Percentiles rank a stretch among this genome's conserved stretches.
These are phyloP conservation scores for Botrytis paeoniae DNA, from an alignment of 2,329 filamentous ascomycete genomes.

Conservation along the genomic window DNA sequence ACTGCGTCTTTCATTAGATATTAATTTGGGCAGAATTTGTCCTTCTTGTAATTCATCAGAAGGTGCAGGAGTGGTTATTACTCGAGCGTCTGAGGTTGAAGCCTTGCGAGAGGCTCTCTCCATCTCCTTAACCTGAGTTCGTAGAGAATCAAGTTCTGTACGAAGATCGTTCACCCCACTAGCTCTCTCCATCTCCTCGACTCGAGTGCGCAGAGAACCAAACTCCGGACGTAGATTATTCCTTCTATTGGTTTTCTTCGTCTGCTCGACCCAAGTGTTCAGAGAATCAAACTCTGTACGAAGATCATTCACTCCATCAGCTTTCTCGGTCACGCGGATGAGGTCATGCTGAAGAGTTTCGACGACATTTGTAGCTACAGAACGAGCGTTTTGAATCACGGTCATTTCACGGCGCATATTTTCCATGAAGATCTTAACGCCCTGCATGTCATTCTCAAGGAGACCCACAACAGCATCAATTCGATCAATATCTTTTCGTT, in stretches of 20 bases:
- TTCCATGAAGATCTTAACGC: slow-evolving; percentile 36
- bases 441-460: slow-evolving; percentile 34
- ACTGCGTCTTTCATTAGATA: neutral
- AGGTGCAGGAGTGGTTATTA: neutral
- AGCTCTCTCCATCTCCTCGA: too few relatives aligned
- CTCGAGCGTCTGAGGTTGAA: neutral
- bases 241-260: too few relatives aligned
- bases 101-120: slow-evolving; percentile 22
- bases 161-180: too few relatives aligned
- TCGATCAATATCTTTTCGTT: slow-evolving; percentile 37
- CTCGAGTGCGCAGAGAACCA: too few relatives aligned
- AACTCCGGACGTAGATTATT: too few relatives aligned
- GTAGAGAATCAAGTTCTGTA: too few relatives aligned
- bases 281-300: slow-evolving; percentile 13
- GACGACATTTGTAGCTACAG: neutral
- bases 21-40: neutral
- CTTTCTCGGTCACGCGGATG: slow-evolving; percentile 26
- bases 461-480: slow-evolving; percentile 30
- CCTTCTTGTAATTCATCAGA: neutral
- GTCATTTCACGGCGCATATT: slow-evolving; percentile 32
- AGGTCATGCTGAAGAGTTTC: slow-evolving; percentile 20
- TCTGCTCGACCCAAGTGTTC: too few relatives aligned
- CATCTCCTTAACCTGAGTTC: neutral
- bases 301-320: slow-evolving; percentile 30
- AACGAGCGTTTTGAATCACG: neutral